phyloP scores from a whole-genome alignment of 805 yeast genomes.

The Metschnikowia henanensis region DNA sequence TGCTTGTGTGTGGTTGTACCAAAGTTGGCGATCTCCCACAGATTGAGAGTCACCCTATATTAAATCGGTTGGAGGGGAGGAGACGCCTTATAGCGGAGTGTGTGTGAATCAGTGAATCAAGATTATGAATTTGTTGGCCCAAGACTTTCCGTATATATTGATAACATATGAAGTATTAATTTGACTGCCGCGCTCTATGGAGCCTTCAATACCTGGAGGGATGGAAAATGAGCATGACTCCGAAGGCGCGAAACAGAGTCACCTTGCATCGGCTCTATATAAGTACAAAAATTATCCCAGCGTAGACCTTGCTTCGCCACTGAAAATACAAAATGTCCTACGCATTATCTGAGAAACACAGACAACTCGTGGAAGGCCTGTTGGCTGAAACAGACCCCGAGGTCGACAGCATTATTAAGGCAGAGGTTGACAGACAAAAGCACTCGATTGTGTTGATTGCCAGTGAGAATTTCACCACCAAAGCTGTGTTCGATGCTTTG shows the following conservation, averaged over 20 bases:
- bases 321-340: conserved; percentile 33
- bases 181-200: conserved; percentile 3
- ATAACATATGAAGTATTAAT: neutral
- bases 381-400: conserved; percentile 76
- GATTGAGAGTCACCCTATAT: conserved; percentile 64
- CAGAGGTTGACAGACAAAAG: conserved; percentile 89
- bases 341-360: conserved; percentile 50
- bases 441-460: conserved; percentile 94
- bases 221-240: conserved; percentile 5
- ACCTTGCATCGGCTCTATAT: conserved; percentile 4
- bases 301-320: neutral
- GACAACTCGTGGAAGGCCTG: conserved; percentile 56
- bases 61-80: too few species aligned
- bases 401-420: conserved; percentile 67
- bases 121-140: neutral
- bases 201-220: neutral
- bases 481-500: conserved; percentile 92
- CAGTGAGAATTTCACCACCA: conserved; percentile 95
- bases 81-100: too few species aligned
- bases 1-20: conserved; percentile 90
- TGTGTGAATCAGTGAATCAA: too few species aligned
- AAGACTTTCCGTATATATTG: conserved; percentile 2
- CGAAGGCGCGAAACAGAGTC: conserved; percentile 14
- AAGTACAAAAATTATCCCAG: conserved; percentile 2
- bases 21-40: conserved; percentile 79